Evolutionary conservation across 306 rosid species (phyloP).

Genomic region (Abrus precatorius): DNA sequence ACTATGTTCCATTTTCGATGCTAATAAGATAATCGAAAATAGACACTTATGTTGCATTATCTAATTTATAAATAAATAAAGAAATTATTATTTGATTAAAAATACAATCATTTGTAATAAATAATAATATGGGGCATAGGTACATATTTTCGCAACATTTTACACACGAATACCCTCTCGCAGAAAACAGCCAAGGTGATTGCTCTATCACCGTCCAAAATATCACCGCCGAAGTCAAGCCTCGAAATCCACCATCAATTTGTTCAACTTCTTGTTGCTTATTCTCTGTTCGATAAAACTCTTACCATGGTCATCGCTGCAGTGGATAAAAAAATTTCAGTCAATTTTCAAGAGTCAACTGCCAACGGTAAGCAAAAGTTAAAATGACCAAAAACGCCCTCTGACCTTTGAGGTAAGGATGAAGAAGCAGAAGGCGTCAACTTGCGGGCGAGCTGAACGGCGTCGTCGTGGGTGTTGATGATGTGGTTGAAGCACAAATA

Average conservation of each 20-base stretch:
- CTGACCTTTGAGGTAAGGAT: slow-evolving; percentile 60
- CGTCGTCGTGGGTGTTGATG: slow-evolving; percentile 70
- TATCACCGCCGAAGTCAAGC: slow-evolving; percentile 35
- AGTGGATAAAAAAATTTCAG: neutral
- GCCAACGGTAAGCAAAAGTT: neutral
- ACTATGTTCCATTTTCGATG: neutral
- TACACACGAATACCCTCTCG: slow-evolving; percentile 29
- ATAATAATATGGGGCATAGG: slow-evolving; percentile 28
- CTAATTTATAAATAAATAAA: slow-evolving; percentile 35
- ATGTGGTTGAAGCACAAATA: slow-evolving; percentile 80
- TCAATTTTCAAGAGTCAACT: neutral
- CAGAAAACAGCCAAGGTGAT: slow-evolving; percentile 29
- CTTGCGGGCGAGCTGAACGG: slow-evolving; percentile 66
- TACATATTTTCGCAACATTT: slow-evolving; percentile 38
- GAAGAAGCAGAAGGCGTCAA: slow-evolving; percentile 62
- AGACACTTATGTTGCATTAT: neutral
- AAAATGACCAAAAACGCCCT: slow-evolving; percentile 8
- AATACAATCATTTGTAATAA: slow-evolving; percentile 14
- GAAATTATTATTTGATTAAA: slow-evolving; percentile 39
- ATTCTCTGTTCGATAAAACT: slow-evolving; percentile 70
- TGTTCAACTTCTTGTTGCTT: slow-evolving; percentile 87
- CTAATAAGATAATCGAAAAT: neutral
- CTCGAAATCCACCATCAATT: slow-evolving; percentile 73
- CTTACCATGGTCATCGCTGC: slow-evolving; percentile 62
- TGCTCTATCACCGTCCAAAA: slow-evolving; percentile 29